Evolutionary conservation across 768 basidiomycete genomes (phyloP).

Genomic region (Pisolithus marmoratus): DNA sequence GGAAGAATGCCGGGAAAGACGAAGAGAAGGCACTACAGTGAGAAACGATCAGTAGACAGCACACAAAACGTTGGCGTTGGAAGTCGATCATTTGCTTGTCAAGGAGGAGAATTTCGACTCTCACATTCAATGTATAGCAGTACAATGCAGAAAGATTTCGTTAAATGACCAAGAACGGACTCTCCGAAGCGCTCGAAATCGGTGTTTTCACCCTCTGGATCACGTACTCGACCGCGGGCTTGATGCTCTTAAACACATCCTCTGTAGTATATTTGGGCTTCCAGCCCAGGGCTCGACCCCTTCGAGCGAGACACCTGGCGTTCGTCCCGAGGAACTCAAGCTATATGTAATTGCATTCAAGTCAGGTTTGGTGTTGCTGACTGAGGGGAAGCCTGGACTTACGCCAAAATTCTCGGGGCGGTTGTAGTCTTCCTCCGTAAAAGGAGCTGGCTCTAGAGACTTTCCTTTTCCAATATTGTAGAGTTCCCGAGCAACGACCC

Average conservation of each 20-base stretch:
- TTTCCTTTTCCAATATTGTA: slow-evolving; percentile 10
- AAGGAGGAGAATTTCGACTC: too few species aligned
- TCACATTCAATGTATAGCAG: too few species aligned
- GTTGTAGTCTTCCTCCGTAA: slow-evolving; percentile 13
- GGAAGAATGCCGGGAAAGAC: too few species aligned
- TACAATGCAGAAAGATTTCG: too few species aligned
- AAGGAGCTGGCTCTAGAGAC: slow-evolving; percentile 7
- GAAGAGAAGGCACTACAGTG: too few species aligned
- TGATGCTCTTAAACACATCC: slow-evolving; percentile 17
- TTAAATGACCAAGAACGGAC: too few species aligned
- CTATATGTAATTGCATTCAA: slow-evolving; percentile 12
- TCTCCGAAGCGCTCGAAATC: neutral
- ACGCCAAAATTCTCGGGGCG: slow-evolving; percentile 3
- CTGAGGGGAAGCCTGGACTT: neutral
- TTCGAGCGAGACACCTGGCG: slow-evolving; percentile 13
- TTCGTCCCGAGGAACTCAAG: slow-evolving; percentile 15
- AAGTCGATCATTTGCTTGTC: too few species aligned
- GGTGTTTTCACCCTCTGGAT: slow-evolving; percentile 2
- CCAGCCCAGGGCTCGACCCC: slow-evolving; percentile 23
- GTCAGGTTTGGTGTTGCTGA: neutral
- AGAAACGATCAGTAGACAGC: too few species aligned
- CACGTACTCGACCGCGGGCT: slow-evolving; percentile 19
- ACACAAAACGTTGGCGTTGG: too few species aligned
- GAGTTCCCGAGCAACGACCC: slow-evolving; percentile 9
- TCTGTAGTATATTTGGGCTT: slow-evolving; percentile 25